A percentile compares a stretch with the other conserved stretches of the same genome.
phyloP scores from a whole-genome alignment of 106 monocot genomes.

The Ottelia alismoides region DNA sequence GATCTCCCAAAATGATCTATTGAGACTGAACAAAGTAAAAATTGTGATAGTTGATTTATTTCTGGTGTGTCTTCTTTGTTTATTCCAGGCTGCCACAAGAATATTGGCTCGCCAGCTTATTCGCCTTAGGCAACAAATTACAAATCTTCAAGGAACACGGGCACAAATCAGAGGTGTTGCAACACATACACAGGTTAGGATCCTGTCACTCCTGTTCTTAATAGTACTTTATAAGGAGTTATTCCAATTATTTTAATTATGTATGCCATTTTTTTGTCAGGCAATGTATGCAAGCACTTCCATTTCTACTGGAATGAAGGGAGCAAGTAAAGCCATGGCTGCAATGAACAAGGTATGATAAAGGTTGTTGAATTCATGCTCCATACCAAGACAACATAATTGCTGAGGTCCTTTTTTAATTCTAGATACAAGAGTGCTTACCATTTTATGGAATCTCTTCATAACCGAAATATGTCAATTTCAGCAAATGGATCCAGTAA shows the following conservation, averaged over 20 bases:
- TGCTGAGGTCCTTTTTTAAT: not conserved
- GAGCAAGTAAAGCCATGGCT: slow-evolving; percentile 97
- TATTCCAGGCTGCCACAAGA: slow-evolving; percentile 65
- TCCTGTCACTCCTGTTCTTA: not conserved
- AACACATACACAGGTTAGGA: slow-evolving; percentile 83
- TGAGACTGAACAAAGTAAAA: too few species aligned
- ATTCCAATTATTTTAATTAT: not conserved
- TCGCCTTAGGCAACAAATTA: slow-evolving; percentile 90
- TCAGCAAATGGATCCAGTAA: slow-evolving; percentile 94
- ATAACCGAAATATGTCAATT: too few species aligned
- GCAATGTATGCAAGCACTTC: slow-evolving; percentile 98
- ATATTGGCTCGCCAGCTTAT: slow-evolving; percentile 97
- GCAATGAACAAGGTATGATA: slow-evolving; percentile 88
- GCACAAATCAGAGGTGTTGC: slow-evolving; percentile 96
- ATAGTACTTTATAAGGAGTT: not conserved
- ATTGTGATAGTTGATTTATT: too few species aligned
- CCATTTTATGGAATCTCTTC: too few species aligned
- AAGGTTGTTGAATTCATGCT: too few species aligned
- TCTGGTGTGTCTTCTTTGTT: not conserved
- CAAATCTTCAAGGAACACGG: slow-evolving; percentile 88
- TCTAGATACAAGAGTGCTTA: too few species aligned
- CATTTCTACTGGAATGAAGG: slow-evolving; percentile 97
- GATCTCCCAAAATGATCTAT: too few species aligned
- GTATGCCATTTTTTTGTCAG: slow-evolving; percentile 34
- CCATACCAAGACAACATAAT: too few species aligned